A percentile compares a stretch with the other conserved stretches of the same genome.
These are phyloP conservation scores for Corinectria fuckeliana DNA, from an alignment of 2,329 filamentous ascomycete genomes.

Conservation along the genomic window DNA sequence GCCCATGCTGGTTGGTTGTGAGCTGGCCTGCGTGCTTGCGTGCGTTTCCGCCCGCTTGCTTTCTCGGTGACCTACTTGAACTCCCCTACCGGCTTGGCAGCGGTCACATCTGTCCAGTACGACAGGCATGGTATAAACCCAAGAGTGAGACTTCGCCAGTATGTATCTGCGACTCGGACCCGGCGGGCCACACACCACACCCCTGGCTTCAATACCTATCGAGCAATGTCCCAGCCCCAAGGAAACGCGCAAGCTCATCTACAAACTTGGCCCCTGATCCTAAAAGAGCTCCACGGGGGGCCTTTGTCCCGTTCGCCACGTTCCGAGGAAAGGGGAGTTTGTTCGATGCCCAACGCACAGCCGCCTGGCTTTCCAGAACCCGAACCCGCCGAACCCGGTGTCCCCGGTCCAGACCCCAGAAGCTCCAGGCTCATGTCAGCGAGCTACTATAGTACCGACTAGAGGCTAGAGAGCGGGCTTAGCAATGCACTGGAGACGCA, in stretches of 20 bases:
- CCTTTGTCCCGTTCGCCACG: neutral
- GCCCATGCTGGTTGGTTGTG: constrained; percentile 11
- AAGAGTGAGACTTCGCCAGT: constrained; percentile 6
- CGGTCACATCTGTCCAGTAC: neutral
- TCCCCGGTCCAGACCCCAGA: constrained; percentile 1
- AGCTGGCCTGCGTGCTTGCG: neutral
- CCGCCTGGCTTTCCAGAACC: constrained; percentile 7
- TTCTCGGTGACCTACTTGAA: constrained; percentile 17
- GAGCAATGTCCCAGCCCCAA: constrained; percentile 18
- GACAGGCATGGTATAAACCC: neutral
- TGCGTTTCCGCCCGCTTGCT: constrained; percentile 26
- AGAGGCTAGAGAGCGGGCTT: neutral
- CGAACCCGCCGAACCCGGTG: neutral
- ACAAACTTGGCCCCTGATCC: constrained; percentile 12
- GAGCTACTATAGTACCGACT: neutral
- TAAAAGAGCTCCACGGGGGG: neutral
- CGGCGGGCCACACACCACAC: neutral
- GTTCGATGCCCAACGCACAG: constrained; percentile 10
- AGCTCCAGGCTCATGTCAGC: constrained; percentile 11
- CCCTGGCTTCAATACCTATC: constrained; percentile 27
- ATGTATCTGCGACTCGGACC: constrained; percentile 6
- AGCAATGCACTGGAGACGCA: neutral
- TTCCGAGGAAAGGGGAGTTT: neutral
- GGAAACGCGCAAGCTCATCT: constrained; percentile 26
- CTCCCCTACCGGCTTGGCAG: neutral